phyloP scores from a whole-genome alignment of 768 basidiomycete species.

The Podaxis mareebaensis region DNA sequence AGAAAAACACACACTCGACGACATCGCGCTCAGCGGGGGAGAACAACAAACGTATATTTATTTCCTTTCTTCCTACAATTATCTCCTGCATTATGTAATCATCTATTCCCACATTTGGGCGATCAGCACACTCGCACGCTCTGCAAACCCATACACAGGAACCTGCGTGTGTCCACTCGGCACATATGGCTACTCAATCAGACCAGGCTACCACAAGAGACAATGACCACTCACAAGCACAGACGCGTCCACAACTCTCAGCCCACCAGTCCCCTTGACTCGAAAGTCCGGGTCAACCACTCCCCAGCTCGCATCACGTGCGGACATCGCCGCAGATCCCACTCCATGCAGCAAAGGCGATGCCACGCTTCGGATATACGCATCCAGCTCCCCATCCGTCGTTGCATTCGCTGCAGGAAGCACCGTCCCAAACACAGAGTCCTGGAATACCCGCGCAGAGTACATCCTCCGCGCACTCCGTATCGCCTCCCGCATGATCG shows the following conservation, averaged over 20 bases:
- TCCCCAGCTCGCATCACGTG: conserved; percentile 25
- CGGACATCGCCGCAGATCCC: conserved; percentile 34
- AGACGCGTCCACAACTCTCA: conserved; percentile 40
- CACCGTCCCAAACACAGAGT: conserved; percentile 1
- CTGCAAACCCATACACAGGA: conserved; percentile 16
- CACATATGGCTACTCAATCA: conserved; percentile 7
- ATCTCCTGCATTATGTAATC: conserved; percentile 1
- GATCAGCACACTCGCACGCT: conserved; percentile 13
- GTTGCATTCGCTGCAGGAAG: conserved; percentile 1
- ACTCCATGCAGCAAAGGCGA: conserved; percentile 30
- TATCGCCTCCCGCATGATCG: conserved; percentile 12
- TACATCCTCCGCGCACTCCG: conserved; percentile 17
- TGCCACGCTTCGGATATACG: conserved; percentile 22
- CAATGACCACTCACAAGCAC: conserved; percentile 26
- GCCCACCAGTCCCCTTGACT: conserved; percentile 34
- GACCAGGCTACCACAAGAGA: no score
- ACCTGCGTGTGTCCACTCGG: conserved; percentile 17
- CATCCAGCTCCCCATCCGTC: conserved; percentile 8
- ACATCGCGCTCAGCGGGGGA: not conserved
- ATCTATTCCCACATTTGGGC: not conserved
- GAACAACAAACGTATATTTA: not conserved
- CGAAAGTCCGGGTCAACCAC: conserved; percentile 38
- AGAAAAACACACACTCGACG: not conserved
- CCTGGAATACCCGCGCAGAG: conserved; percentile 8
- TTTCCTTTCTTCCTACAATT: not conserved